Conservation (phyloP, 768 basidiomycete species). For the Leccinum fibrillosum region DNA sequence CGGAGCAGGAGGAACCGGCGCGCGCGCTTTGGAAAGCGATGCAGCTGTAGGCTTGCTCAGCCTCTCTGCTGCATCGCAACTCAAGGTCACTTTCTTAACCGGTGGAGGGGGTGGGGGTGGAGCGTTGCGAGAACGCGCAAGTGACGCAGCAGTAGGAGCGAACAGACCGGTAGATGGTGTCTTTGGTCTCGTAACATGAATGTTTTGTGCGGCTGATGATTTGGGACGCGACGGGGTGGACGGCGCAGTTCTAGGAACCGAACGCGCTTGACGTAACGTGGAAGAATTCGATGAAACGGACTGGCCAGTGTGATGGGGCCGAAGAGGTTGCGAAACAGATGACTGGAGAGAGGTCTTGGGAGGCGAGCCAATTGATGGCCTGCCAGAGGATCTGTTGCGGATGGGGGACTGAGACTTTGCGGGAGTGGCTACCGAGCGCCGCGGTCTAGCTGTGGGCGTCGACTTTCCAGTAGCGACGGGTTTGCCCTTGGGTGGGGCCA, state of each 20-base stretch:
- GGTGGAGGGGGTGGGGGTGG: slow-evolving; percentile 45
- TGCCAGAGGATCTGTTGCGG: slow-evolving; percentile 17
- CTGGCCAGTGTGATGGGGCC: slow-evolving; percentile 40
- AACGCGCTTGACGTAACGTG: slow-evolving; percentile 24
- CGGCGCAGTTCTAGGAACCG: slow-evolving; percentile 29
- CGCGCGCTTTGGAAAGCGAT: slow-evolving; percentile 60
- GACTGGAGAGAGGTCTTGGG: slow-evolving; percentile 32
- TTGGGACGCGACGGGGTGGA: slow-evolving; percentile 36
- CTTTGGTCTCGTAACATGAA: slow-evolving; percentile 42
- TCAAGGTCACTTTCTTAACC: slow-evolving; percentile 52
- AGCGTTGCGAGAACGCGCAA: slow-evolving; percentile 64
- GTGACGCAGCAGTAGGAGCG: slow-evolving; percentile 80
- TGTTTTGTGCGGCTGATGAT: slow-evolving; percentile 28
- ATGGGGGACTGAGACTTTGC: slow-evolving; percentile 29
- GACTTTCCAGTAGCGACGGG: slow-evolving; percentile 16
- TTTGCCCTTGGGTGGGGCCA: slow-evolving; percentile 23
- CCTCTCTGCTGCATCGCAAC: slow-evolving; percentile 56
- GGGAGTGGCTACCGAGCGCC: slow-evolving; percentile 21
- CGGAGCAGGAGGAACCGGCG: slow-evolving; percentile 17
- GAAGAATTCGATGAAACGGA: slow-evolving; percentile 35
- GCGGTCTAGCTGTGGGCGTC: slow-evolving; percentile 20
- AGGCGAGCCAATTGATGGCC: slow-evolving; percentile 24
- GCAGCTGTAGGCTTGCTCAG: slow-evolving; percentile 83
- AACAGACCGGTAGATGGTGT: slow-evolving; percentile 67
- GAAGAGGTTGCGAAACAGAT: slow-evolving; percentile 36